Percentiles rank a stretch among this genome's conserved stretches.
Evolutionary conservation across 2,329 filamentous ascomycete genomes (phyloP).

Genomic region (Ophiostoma perfectum): DNA sequence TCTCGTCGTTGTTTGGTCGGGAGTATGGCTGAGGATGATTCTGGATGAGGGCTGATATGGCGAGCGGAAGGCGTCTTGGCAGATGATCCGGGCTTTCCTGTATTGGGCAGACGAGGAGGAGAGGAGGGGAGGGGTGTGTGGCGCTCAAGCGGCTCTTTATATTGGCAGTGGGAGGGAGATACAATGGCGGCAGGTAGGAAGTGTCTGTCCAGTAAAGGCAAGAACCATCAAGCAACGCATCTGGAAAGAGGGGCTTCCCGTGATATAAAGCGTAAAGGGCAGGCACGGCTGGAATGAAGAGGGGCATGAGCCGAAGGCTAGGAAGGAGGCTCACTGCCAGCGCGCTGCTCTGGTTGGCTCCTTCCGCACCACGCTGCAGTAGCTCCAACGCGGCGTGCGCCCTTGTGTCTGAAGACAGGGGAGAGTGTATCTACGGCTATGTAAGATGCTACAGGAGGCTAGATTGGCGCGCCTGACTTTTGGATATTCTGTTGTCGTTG

Average conservation of each 20-base stretch:
- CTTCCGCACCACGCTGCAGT: not conserved
- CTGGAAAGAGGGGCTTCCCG: too few species aligned
- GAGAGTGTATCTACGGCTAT: not conserved
- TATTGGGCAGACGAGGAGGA: not conserved
- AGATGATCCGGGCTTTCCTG: not conserved
- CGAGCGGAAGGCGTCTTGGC: not conserved
- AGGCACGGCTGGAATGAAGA: not conserved
- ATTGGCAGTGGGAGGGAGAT: not conserved
- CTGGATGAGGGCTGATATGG: not conserved
- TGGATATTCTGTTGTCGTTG: not conserved
- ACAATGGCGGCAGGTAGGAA: not conserved
- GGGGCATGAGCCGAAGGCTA: not conserved
- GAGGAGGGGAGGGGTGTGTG: not conserved
- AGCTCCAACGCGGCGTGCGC: not conserved
- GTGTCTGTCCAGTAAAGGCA: not conserved
- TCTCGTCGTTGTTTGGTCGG: not conserved
- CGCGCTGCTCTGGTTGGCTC: conserved; percentile 6
- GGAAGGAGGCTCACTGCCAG: conserved; percentile 8
- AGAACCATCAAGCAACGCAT: not conserved
- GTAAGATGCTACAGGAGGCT: not conserved
- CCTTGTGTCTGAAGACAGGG: not conserved
- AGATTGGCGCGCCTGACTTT: not conserved
- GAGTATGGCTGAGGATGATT: not conserved
- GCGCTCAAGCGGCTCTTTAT: not conserved
- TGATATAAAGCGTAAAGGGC: too few species aligned